phyloP scores from a whole-genome alignment of 2,329 filamentous ascomycete genomes.

The Aureobasidium lini region DNA sequence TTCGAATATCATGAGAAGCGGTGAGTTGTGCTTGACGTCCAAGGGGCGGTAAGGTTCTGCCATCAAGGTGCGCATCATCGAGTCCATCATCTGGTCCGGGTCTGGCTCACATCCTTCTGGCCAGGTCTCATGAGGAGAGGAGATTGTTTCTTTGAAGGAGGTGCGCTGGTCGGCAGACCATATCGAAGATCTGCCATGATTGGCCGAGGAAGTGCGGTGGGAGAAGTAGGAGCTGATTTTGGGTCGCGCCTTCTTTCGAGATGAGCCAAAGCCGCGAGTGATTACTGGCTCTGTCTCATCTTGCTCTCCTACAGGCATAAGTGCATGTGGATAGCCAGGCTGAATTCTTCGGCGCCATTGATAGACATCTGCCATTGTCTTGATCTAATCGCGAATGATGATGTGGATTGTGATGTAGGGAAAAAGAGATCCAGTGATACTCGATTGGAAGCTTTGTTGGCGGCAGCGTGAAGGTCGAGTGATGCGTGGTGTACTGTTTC shows the following conservation, averaged over 20 bases:
- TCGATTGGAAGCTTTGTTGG: too few species aligned
- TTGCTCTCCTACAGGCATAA: constrained; percentile 20
- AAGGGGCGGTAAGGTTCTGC: constrained; percentile 23
- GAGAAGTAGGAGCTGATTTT: constrained; percentile 35
- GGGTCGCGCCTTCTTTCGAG: constrained; percentile 30
- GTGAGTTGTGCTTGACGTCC: constrained; percentile 28
- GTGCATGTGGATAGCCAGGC: constrained; percentile 24
- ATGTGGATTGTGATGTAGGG: background rate
- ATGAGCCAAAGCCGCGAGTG: constrained; percentile 23
- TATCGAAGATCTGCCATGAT: constrained; percentile 16
- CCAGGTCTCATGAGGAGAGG: background rate
- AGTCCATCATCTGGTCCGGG: constrained; percentile 22
- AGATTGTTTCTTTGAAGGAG: background rate
- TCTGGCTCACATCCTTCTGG: constrained; percentile 4
- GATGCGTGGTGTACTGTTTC: too few species aligned
- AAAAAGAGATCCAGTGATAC: background rate
- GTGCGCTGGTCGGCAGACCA: background rate
- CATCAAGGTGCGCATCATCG: constrained; percentile 26
- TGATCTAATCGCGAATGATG: background rate
- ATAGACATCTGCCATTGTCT: constrained; percentile 27
- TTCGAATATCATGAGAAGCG: constrained; percentile 37
- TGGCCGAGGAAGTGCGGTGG: constrained; percentile 20
- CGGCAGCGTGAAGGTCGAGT: too few species aligned
- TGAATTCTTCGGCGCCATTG: constrained; percentile 31
- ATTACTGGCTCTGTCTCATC: constrained; percentile 22